phyloP scores from a whole-genome alignment of 805 yeast species.

The Komagataella pastoris region DNA sequence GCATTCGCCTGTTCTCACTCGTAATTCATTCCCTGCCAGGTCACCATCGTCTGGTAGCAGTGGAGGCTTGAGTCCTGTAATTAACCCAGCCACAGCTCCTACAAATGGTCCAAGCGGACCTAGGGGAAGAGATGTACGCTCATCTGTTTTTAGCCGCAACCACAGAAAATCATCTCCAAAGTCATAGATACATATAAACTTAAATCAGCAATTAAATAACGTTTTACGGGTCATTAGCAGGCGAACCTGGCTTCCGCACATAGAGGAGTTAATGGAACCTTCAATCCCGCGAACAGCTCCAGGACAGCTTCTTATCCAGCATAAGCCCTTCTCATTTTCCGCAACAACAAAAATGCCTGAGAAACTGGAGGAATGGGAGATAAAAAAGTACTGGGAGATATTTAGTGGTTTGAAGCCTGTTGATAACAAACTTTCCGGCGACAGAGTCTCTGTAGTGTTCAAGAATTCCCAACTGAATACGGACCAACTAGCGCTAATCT shows the following conservation, averaged over 20 bases:
- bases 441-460: conserved; percentile 72
- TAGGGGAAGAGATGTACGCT: background rate
- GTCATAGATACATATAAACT: background rate
- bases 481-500: conserved; percentile 64
- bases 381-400: conserved; percentile 95
- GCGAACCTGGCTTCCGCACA: background rate
- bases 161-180: background rate
- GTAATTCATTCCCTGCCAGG: background rate
- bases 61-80: background rate
- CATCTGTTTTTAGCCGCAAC: background rate
- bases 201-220: background rate
- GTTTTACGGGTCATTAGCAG: background rate
- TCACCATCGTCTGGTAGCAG: background rate
- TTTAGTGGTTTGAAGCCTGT: conserved; percentile 82
- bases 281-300: background rate
- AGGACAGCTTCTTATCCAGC: background rate
- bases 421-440: conserved; percentile 70
- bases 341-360: conserved; percentile 24
- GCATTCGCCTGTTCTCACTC: background rate
- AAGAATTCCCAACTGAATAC: conserved; percentile 80
- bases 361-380: conserved; percentile 86
- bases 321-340: background rate
- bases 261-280: background rate
- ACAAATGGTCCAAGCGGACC: background rate
- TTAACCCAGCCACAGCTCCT: background rate